Conservation (phyloP, 208 protist genomes). For the Plasmodiophora brassicae region DNA sequence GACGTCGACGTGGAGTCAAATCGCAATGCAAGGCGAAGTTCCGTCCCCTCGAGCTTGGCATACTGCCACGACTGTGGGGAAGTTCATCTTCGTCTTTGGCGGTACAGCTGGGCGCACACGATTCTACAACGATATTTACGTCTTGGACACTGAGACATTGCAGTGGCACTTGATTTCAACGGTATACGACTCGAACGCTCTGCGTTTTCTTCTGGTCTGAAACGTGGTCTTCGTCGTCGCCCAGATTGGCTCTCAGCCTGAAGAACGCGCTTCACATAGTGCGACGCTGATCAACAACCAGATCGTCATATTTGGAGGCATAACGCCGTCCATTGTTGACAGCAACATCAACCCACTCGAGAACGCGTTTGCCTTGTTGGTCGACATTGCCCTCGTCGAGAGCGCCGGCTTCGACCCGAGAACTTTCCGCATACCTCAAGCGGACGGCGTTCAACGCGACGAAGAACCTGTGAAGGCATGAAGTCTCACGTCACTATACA, state of each 20-base stretch:
- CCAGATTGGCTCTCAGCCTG: neutral
- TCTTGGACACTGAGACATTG: neutral
- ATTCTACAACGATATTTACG: conserved; percentile 22
- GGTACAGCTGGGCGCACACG: neutral
- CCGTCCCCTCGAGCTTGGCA: conserved; percentile 1
- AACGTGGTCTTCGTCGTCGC: too few relatives aligned
- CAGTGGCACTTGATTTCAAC: neutral
- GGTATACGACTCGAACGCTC: too few relatives aligned
- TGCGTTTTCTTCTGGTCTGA: too few relatives aligned
- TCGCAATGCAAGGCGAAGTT: neutral
- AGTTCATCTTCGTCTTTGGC: neutral
- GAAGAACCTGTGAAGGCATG: too few relatives aligned
- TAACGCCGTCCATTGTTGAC: neutral
- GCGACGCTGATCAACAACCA: conserved; percentile 24
- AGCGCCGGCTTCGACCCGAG: neutral
- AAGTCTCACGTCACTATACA: too few relatives aligned
- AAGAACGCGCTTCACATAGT: neutral
- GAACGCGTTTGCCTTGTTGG: neutral
- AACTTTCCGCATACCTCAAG: neutral
- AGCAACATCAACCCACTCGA: neutral
- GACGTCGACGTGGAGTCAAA: neutral
- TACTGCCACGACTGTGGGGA: neutral
- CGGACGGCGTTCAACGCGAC: too few relatives aligned
- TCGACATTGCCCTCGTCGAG: neutral
- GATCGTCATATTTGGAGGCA: conserved; percentile 11